A percentile compares a stretch with the other conserved stretches of the same genome.
Evolutionary conservation across 345 rosid species (phyloP).

Genomic region (Pugionium dolabratum): DNA sequence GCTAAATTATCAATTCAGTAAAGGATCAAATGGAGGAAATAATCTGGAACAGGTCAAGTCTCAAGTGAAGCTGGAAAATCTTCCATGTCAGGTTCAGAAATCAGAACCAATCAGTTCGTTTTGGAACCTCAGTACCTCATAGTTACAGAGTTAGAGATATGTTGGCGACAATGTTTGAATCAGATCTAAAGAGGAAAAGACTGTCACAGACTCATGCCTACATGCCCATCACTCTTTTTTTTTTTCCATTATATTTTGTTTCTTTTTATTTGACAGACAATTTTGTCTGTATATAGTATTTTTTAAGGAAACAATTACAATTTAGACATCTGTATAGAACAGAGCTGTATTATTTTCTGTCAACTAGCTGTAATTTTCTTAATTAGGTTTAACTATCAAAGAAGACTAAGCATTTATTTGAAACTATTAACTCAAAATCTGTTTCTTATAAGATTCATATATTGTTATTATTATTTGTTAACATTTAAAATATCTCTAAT

Average conservation of each 20-base stretch:
- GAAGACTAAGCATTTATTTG: conserved; percentile 23
- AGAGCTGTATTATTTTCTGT: conserved; percentile 39
- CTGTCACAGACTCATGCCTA: conserved; percentile 39
- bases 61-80: conserved; percentile 34
- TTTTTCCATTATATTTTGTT: neutral
- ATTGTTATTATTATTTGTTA: too few relatives aligned
- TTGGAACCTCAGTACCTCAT: conserved; percentile 24
- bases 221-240: conserved; percentile 38
- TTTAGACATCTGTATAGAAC: conserved; percentile 21
- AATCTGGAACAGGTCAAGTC: conserved; percentile 30
- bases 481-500: too few relatives aligned
- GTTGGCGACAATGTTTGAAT: conserved; percentile 43
- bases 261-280: neutral
- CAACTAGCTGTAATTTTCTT: conserved; percentile 24
- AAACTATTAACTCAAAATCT: conserved; percentile 31
- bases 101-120: conserved; percentile 17
- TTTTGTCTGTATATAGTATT: conserved; percentile 3
- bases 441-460: neutral
- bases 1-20: conserved; percentile 3
- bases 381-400: neutral
- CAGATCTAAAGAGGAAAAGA: conserved; percentile 36
- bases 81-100: conserved; percentile 23
- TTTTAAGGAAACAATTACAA: neutral
- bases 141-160: conserved; percentile 25
- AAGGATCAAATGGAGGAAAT: neutral